Evolutionary conservation across 768 basidiomycete species (phyloP), one percentile per base, ranked within the genome.

Genomic region (Fomitopsis pulvina): DNA sequence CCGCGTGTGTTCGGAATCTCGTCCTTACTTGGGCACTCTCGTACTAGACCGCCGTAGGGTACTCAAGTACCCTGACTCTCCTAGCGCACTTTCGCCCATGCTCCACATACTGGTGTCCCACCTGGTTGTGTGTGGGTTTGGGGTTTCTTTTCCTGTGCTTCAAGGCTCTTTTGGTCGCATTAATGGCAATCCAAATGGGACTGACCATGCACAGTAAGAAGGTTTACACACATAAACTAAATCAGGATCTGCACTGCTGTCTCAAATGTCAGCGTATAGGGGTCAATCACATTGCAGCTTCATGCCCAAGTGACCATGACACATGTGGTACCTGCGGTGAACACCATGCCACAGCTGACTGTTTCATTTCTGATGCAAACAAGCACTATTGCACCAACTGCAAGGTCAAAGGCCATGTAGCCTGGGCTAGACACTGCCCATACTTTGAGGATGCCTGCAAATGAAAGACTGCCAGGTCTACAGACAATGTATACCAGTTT

Each of bases 391-490:
- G 66, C 46, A 37, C 52, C 0, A 65, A 66, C 49, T 67, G 67
- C 58, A 52, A 41, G 18, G 21, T 14, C 0, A 25, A 41, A 2
- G 65, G 66, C 1, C 68, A 69, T 42, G 61, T 62, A 1, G 54
- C 66, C 0, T 65, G 61, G 37, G 60, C 66, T 45, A 21, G 62
- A 1, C 8, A 7, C 0, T 67, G 66, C 52, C 62, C 63, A 0
- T 20, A 46, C 0, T 63, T 62, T 49, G 24, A 25, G 22, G 47
- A 21, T n/a, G 48, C 18, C 18, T 1, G 4, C 24, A 38, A 4
- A 25, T 24, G 2, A 7, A 30, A 14, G 29, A 1, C 2, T 42
- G 38, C 0, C 2, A 42, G 3, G 42, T 52, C 7, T 52, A 30
- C 7, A 14, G 29, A 53, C 11, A 20, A 4, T 18, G 25, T 46